These are phyloP conservation scores for Lasiodiplodia sp. DNA, from an alignment of 2,329 filamentous ascomycete genomes.

Conservation along the genomic window DNA sequence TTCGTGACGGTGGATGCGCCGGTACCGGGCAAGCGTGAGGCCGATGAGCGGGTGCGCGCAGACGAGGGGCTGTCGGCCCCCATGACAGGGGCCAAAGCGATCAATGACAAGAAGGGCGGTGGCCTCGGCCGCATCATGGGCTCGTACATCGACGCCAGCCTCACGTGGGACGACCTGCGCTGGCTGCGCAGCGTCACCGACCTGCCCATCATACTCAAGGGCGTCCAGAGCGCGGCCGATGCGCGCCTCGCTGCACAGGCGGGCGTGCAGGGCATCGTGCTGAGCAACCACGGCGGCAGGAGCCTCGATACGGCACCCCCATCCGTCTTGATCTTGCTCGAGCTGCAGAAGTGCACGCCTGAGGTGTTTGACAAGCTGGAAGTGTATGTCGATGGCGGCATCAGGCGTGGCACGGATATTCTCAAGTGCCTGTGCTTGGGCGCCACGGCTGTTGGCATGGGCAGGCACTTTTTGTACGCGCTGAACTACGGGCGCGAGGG, in stretches of 20 bases:
- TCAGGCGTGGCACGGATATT: constrained; percentile 48
- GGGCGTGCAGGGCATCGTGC: constrained; percentile 55
- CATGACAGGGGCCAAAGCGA: constrained; percentile 58
- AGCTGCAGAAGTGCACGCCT: constrained; percentile 47
- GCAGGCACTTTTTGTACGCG: constrained; percentile 48
- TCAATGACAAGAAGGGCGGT: constrained; percentile 63
- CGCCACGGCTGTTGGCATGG: constrained; percentile 49
- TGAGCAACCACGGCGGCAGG: constrained; percentile 62
- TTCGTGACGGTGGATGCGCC: constrained; percentile 68
- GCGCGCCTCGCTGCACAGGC: constrained; percentile 51
- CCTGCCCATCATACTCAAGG: constrained; percentile 51
- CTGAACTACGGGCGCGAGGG: constrained; percentile 48
- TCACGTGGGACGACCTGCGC: constrained; percentile 56
- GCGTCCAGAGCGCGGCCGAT: constrained; percentile 51
- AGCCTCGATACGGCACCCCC: constrained; percentile 56
- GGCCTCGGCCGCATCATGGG: constrained; percentile 66
- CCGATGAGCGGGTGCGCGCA: constrained; percentile 54
- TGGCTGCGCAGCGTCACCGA: constrained; percentile 46
- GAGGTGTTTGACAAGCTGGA: constrained; percentile 46
- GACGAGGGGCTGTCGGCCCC: constrained; percentile 55
- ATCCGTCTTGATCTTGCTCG: constrained; percentile 46
- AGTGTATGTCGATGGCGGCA: constrained; percentile 48
- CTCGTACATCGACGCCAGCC: constrained; percentile 63
- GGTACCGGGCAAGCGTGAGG: constrained; percentile 63
- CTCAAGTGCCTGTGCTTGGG: constrained; percentile 50